Evolutionary conservation across 2,329 filamentous ascomycete genomes (phyloP).

Genomic region (Fusarium burgessii): DNA sequence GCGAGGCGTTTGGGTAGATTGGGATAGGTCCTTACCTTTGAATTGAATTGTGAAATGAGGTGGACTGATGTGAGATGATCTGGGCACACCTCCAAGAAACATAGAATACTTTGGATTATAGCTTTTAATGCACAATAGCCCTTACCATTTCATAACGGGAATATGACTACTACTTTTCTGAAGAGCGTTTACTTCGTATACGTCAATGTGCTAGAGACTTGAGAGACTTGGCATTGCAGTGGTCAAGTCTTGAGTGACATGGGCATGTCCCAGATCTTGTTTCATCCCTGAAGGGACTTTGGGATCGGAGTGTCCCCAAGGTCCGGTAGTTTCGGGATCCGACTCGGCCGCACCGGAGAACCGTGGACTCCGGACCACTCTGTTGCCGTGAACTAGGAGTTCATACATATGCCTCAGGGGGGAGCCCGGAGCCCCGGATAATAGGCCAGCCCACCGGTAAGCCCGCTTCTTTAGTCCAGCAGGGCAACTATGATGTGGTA

Average conservation of each 20-base stretch:
- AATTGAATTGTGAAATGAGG: constrained; percentile 33
- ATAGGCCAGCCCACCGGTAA: too few relatives aligned
- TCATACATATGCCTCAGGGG: too few relatives aligned
- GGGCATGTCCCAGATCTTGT: constrained; percentile 1
- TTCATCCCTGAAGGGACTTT: not conserved
- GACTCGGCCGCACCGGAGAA: not conserved
- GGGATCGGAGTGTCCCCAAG: not conserved
- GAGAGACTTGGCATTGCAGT: not conserved
- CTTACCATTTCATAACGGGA: constrained; percentile 7
- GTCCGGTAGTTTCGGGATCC: not conserved
- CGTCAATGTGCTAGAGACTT: not conserved
- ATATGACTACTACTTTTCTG: not conserved
- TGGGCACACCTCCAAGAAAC: constrained; percentile 21
- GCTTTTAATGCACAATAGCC: constrained; percentile 36
- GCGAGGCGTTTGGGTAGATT: constrained; percentile 50
- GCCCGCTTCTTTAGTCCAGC: too few relatives aligned
- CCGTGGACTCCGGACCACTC: not conserved
- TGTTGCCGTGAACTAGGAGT: too few relatives aligned
- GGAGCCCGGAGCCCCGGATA: too few relatives aligned
- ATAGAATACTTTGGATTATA: constrained; percentile 36
- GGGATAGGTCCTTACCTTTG: constrained; percentile 24
- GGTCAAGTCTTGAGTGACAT: not conserved
- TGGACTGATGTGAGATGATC: constrained; percentile 28
- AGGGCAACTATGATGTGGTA: not conserved
- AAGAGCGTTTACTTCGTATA: not conserved